These are phyloP conservation scores for Plasmodium relictum DNA, from an alignment of 169 alveolate genomes.

Conservation along the genomic window DNA sequence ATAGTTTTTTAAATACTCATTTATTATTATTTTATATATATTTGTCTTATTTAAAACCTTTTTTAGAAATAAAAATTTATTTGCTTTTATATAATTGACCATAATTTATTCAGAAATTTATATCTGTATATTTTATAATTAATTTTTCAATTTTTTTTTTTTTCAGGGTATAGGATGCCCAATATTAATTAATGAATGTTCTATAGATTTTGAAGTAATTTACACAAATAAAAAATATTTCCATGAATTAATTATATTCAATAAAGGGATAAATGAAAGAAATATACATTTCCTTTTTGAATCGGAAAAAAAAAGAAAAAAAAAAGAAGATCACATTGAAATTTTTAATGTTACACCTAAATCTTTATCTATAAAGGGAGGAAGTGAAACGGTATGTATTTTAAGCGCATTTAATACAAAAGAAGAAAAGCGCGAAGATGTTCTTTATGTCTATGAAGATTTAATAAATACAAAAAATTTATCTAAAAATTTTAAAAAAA, in stretches of 20 bases:
- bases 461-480: constrained; percentile 28
- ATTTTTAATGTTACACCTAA: constrained; percentile 57
- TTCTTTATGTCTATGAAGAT: constrained; percentile 53
- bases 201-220: constrained; percentile 19
- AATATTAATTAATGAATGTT: constrained; percentile 26
- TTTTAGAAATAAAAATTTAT: too few species aligned
- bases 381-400: constrained; percentile 40
- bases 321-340: constrained; percentile 27
- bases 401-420: constrained; percentile 37
- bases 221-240: constrained; percentile 53
- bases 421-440: constrained; percentile 67
- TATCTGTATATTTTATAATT: background rate
- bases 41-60: too few species aligned
- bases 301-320: constrained; percentile 53
- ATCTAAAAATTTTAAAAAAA: constrained; percentile 43
- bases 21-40: too few species aligned
- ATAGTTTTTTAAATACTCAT: too few species aligned
- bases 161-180: constrained; percentile 60
- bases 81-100: too few species aligned
- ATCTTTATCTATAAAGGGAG: constrained; percentile 41
- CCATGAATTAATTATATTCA: constrained; percentile 51
- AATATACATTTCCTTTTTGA: constrained; percentile 39
- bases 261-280: constrained; percentile 59
- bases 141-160: background rate
- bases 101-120: too few species aligned